These are phyloP conservation scores for Copromyces sp. DNA, from an alignment of 495 filamentous ascomycete genomes.

Conservation along the genomic window DNA sequence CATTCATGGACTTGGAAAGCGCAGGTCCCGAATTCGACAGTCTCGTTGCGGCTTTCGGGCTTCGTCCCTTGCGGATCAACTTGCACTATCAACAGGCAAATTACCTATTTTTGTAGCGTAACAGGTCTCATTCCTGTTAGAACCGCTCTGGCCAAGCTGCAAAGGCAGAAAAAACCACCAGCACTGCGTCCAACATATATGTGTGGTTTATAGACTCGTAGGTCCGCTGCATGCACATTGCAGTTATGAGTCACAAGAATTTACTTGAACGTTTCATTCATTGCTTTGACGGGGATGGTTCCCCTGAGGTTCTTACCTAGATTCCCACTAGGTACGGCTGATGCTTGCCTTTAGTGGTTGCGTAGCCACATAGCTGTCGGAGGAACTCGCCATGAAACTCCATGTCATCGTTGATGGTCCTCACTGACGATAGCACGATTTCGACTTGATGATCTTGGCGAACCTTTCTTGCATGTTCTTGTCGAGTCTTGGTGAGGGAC, in stretches of 20 bases:
- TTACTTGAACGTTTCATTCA: neutral
- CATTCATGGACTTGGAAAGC: neutral
- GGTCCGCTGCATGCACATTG: neutral
- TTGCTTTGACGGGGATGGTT: neutral
- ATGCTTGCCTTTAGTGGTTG: neutral
- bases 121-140: neutral
- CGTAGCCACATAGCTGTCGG: neutral
- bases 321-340: neutral
- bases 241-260: neutral
- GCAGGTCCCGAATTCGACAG: neutral
- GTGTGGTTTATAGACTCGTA: neutral
- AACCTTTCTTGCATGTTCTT: neutral
- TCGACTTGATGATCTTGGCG: neutral
- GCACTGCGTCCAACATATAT: neutral
- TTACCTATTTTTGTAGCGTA: neutral
- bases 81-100: neutral
- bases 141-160: neutral
- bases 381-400: neutral
- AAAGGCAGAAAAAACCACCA: neutral
- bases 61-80: neutral
- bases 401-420: neutral
- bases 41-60: neutral
- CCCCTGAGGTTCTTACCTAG: neutral
- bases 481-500: neutral
- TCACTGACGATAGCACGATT: neutral